Evolutionary conservation across 148 eudicot species (phyloP).

Genomic region (Dysphania ambrosioides): DNA sequence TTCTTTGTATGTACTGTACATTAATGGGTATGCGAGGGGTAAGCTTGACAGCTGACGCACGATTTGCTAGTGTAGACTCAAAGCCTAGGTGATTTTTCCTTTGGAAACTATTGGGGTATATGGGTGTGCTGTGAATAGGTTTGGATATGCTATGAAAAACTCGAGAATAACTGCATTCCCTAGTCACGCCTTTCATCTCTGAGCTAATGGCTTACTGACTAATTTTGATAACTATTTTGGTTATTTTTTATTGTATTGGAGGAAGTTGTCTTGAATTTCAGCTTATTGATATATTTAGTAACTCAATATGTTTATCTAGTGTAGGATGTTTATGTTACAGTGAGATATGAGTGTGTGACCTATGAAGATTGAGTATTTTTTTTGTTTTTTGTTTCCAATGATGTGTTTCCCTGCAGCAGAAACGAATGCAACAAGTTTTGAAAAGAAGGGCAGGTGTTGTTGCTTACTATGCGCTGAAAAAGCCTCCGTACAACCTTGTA

Average conservation of each 20-base stretch:
- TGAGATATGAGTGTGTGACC: no score
- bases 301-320: no score
- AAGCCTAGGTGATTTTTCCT: no score
- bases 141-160: neutral
- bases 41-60: no score
- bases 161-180: neutral
- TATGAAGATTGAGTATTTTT: no score
- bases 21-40: no score
- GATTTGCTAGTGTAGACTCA: no score
- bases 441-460: constrained; percentile 35
- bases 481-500: constrained; percentile 83
- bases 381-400: constrained; percentile 12
- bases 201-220: neutral
- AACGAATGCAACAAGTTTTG: constrained; percentile 24
- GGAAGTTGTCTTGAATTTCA: neutral
- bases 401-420: constrained; percentile 26
- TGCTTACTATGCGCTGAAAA: constrained; percentile 72
- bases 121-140: neutral
- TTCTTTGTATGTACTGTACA: no score
- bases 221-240: no score
- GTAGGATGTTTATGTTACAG: no score
- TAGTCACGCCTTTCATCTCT: neutral
- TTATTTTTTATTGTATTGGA: neutral
- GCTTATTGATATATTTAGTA: neutral
- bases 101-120: neutral